These are phyloP conservation scores for Mycena leptocephala DNA, from an alignment of 768 basidiomycete genomes.

Conservation along the genomic window DNA sequence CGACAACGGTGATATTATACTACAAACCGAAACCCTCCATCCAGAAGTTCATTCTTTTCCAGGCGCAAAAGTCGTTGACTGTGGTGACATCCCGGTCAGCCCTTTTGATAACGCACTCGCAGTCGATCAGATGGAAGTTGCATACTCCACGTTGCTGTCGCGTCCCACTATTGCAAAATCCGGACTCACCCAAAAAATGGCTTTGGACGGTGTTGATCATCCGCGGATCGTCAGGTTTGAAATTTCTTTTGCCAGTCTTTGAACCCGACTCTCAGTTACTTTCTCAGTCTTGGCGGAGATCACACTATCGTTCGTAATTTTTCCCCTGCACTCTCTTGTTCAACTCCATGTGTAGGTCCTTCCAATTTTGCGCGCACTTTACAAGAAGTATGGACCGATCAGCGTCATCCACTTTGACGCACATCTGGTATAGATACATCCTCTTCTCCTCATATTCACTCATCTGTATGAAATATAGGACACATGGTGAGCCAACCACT, in stretches of 20 bases:
- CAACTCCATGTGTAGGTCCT: constrained; percentile 63
- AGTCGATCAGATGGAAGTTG: constrained; percentile 90
- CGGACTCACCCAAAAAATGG: constrained; percentile 59
- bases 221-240: constrained; percentile 80
- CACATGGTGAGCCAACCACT: constrained; percentile 56
- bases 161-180: constrained; percentile 59
- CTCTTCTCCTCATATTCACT: constrained; percentile 56
- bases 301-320: constrained; percentile 79
- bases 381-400: constrained; percentile 82
- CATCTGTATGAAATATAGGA: constrained; percentile 58
- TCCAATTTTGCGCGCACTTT: constrained; percentile 86
- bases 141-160: constrained; percentile 83
- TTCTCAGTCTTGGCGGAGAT: constrained; percentile 83
- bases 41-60: constrained; percentile 30
- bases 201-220: constrained; percentile 75
- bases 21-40: too few species aligned
- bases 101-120: constrained; percentile 90
- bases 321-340: constrained; percentile 57
- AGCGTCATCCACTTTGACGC: constrained; percentile 91
- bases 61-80: constrained; percentile 80
- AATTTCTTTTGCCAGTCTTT: not conserved
- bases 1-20: constrained; percentile 34
- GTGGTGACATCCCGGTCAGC: constrained; percentile 88
- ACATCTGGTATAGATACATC: constrained; percentile 65
- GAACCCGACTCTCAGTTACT: constrained; percentile 6